phyloP scores from a whole-genome alignment of 805 yeast species.

The Saturnispora serradocipensis region DNA sequence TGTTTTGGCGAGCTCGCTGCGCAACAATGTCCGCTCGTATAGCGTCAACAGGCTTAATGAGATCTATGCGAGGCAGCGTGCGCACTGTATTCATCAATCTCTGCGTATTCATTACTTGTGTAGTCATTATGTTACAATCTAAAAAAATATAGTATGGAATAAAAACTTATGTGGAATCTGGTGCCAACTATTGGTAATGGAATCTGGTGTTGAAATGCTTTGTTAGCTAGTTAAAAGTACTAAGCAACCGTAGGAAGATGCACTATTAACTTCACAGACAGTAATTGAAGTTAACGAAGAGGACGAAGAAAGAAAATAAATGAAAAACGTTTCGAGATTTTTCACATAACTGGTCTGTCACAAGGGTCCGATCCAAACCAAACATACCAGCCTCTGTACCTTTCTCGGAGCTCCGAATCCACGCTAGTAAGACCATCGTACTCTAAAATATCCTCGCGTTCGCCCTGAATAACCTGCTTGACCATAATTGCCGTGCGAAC shows the following conservation, averaged over 20 bases:
- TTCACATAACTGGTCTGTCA: conserved; percentile 32
- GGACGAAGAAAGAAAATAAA: background rate
- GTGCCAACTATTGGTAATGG: background rate
- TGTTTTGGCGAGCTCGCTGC: conserved; percentile 6
- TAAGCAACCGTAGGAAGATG: no score
- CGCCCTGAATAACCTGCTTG: conserved; percentile 34
- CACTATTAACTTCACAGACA: background rate
- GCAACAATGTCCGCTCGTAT: conserved; percentile 5
- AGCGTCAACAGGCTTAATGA: conserved; percentile 11
- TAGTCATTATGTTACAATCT: conserved; percentile 2
- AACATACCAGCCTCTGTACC: conserved; percentile 51
- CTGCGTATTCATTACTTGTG: conserved; percentile 2
- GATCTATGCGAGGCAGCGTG: conserved; percentile 18
- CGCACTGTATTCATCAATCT: conserved; percentile 5
- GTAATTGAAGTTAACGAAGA: background rate
- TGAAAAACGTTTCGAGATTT: background rate
- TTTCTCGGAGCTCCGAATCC: conserved; percentile 13
- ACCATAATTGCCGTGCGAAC: conserved; percentile 52
- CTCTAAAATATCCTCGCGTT: background rate
- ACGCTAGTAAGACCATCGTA: background rate
- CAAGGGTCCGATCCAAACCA: conserved; percentile 63
- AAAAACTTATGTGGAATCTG: background rate
- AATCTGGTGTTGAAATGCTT: no score
- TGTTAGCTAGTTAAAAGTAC: no score
- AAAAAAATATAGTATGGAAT: background rate